Conservation (phyloP, 768 basidiomycete genomes). For the Agaricus subrufescens region DNA sequence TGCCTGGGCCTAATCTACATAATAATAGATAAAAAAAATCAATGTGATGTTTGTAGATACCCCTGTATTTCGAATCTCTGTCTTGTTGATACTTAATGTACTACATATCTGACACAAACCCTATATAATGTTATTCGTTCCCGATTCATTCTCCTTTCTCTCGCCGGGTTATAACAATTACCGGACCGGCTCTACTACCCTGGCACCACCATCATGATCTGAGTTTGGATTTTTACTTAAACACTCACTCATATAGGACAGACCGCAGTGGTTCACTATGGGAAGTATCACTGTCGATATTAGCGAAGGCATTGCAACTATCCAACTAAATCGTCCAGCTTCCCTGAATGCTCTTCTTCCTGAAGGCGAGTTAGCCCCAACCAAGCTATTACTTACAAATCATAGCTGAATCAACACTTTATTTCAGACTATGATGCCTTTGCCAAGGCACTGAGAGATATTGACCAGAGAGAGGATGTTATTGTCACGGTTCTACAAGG, state of each 20-base stretch:
- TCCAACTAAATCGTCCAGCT: constrained; percentile 59
- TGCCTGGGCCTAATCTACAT: constrained; percentile 29
- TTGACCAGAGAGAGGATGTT: constrained; percentile 58
- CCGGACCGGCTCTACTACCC: too few relatives aligned
- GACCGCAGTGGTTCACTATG: not conserved
- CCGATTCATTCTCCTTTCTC: too few relatives aligned
- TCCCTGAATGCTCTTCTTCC: constrained; percentile 56
- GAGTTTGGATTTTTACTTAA: too few relatives aligned
- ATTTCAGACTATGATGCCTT: constrained; percentile 57
- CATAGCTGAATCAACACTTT: too few relatives aligned
- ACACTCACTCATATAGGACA: not conserved
- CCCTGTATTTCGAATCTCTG: not conserved
- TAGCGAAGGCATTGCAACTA: constrained; percentile 58
- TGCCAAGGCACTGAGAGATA: constrained; percentile 50
- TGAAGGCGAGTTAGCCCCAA: constrained; percentile 29
- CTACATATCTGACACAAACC: too few relatives aligned
- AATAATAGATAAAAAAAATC: not conserved
- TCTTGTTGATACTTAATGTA: not conserved
- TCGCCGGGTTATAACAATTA: too few relatives aligned
- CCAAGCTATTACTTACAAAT: constrained; percentile 3
- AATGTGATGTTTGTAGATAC: not conserved
- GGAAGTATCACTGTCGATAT: constrained; percentile 38
- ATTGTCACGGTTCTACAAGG: constrained; percentile 68
- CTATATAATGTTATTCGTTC: too few relatives aligned
- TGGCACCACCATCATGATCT: too few relatives aligned